Conservation (phyloP, 768 basidiomycete genomes). For the Tulasnella sp. region DNA sequence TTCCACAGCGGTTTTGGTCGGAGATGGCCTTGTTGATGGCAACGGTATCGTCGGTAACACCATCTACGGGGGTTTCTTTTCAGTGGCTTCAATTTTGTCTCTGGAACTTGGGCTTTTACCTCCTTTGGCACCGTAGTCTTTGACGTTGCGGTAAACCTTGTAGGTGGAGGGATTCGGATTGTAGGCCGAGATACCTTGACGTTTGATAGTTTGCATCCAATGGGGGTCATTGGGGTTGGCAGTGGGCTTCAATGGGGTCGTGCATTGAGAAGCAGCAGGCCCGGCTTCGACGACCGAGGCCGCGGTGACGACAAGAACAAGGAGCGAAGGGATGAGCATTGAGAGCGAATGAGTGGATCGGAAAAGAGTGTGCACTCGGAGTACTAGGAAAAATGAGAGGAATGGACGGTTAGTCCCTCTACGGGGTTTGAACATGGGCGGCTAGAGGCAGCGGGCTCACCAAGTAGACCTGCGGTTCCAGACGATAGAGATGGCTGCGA, state of each 20-base stretch:
- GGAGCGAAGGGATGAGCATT: not conserved
- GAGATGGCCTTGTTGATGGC: constrained; percentile 60
- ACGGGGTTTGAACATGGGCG: not conserved
- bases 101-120: not conserved
- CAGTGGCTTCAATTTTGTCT: constrained; percentile 5
- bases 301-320: not conserved
- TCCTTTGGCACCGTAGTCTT: constrained; percentile 48
- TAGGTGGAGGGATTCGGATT: constrained; percentile 56
- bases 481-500: not conserved
- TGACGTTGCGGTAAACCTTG: constrained; percentile 73
- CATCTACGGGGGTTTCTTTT: constrained; percentile 45
- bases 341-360: not conserved
- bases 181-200: constrained; percentile 59
- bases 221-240: constrained; percentile 53
- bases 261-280: constrained; percentile 42
- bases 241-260: constrained; percentile 44
- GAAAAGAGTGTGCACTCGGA: not conserved
- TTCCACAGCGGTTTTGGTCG: constrained; percentile 58
- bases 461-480: not conserved
- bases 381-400: not conserved
- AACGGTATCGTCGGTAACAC: constrained; percentile 67
- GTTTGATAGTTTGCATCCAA: constrained; percentile 69
- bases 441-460: not conserved
- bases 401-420: not conserved
- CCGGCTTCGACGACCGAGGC: constrained; percentile 33